Conservation (phyloP, 208 protist species). For the Acanthamoeba triangularis region DNA sequence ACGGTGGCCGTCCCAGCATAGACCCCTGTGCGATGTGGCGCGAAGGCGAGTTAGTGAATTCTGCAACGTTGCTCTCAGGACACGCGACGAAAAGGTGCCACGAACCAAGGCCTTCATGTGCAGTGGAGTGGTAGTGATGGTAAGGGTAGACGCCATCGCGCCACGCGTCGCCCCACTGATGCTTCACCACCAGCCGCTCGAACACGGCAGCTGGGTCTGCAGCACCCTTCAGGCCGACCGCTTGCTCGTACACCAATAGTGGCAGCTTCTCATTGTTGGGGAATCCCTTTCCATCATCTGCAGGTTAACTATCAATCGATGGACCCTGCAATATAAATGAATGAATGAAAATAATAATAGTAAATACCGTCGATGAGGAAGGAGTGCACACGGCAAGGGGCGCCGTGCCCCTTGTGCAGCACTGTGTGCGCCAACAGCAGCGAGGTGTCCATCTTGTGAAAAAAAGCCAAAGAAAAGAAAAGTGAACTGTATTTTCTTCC, state of each 20-base stretch:
- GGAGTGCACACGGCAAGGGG: not conserved
- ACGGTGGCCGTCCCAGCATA: conserved; percentile 6
- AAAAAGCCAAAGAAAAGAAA: not conserved
- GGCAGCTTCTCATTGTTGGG: conserved; percentile 40
- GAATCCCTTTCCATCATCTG: conserved; percentile 33
- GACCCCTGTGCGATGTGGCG: not conserved
- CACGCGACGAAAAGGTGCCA: not conserved
- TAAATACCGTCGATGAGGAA: not conserved
- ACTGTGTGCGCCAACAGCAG: not conserved
- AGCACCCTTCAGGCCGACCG: not conserved
- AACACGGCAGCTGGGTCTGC: not conserved
- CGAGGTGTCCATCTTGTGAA: not conserved
- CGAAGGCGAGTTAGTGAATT: not conserved
- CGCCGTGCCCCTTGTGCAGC: not conserved
- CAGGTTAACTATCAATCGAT: not conserved
- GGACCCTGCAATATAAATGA: not conserved
- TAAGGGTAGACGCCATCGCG: conserved; percentile 35
- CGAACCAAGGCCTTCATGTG: conserved; percentile 31
- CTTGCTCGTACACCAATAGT: not conserved
- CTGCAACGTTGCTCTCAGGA: not conserved
- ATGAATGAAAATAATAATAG: not conserved
- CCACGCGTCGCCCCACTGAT: conserved; percentile 16
- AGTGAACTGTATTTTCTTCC: not conserved
- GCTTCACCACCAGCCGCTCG: not conserved
- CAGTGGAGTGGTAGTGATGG: conserved; percentile 63